Evolutionary conservation across 2,329 filamentous ascomycete species (phyloP).

Genomic region (Canariomyces notabilis): DNA sequence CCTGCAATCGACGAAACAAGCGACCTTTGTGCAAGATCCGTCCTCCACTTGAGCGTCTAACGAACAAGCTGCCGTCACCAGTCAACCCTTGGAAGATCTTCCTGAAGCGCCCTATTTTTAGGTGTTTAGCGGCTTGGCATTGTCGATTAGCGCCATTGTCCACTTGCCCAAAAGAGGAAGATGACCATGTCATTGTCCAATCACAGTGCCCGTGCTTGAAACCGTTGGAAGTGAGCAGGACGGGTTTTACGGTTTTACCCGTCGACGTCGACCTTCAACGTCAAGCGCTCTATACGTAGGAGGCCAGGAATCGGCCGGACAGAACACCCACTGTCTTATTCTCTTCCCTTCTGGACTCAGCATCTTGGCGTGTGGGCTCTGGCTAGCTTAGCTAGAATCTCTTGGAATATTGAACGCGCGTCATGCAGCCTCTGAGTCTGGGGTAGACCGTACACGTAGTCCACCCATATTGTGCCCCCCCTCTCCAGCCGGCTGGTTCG

Average conservation of each 20-base stretch:
- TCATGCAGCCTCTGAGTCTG: no score
- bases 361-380: no score
- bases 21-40: slow-evolving; percentile 2
- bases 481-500: neutral
- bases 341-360: no score
- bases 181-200: neutral
- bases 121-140: neutral
- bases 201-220: neutral
- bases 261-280: no score
- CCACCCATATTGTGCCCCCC: neutral
- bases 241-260: no score
- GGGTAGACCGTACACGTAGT: no score
- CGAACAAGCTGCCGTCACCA: slow-evolving; percentile 7
- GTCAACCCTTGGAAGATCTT: neutral
- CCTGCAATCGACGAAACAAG: slow-evolving; percentile 11
- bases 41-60: slow-evolving; percentile 6
- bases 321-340: no score
- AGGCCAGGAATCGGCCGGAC: no score
- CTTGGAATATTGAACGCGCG: no score
- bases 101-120: neutral
- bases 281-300: no score
- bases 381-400: no score
- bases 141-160: neutral
- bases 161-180: neutral
- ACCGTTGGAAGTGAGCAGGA: no score